These are phyloP conservation scores for Colletotrichum acutatum DNA, from an alignment of 2,329 filamentous ascomycete species.

Conservation along the genomic window DNA sequence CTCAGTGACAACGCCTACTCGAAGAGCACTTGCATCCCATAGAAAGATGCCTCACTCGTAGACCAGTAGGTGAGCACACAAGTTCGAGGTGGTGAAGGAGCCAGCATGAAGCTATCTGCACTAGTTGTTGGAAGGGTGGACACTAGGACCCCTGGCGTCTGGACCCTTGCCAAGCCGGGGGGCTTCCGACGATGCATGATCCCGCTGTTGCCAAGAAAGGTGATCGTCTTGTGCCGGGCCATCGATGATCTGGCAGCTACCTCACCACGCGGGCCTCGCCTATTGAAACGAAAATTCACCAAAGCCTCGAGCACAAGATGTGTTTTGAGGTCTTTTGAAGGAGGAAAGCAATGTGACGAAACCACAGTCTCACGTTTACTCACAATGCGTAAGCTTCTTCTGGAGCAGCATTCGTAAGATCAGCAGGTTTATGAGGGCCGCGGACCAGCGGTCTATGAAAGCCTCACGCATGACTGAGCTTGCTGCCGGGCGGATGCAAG, in stretches of 20 bases:
- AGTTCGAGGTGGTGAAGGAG: background rate
- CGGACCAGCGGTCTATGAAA: background rate
- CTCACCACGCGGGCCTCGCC: background rate
- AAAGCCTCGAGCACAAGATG: background rate
- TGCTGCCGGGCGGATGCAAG: background rate
- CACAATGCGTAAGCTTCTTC: background rate
- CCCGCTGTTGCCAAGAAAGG: constrained; percentile 22
- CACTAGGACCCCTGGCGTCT: constrained; percentile 25
- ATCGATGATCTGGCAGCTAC: background rate
- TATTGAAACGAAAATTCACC: background rate
- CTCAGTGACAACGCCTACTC: no score
- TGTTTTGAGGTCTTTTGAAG: background rate
- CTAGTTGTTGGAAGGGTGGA: background rate
- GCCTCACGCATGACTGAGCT: background rate
- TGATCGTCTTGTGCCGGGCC: background rate
- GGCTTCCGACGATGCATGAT: constrained; percentile 19
- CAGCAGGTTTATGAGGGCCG: background rate
- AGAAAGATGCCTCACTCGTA: background rate
- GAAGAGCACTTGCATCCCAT: background rate
- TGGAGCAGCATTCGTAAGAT: background rate
- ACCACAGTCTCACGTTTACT: background rate
- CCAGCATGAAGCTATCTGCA: background rate
- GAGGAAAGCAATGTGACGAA: background rate
- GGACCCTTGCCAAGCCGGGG: constrained; percentile 32
- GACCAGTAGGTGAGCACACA: no score